These are phyloP conservation scores for Dactylellina cionopaga DNA, from an alignment of 2,329 filamentous ascomycete species.

Conservation along the genomic window DNA sequence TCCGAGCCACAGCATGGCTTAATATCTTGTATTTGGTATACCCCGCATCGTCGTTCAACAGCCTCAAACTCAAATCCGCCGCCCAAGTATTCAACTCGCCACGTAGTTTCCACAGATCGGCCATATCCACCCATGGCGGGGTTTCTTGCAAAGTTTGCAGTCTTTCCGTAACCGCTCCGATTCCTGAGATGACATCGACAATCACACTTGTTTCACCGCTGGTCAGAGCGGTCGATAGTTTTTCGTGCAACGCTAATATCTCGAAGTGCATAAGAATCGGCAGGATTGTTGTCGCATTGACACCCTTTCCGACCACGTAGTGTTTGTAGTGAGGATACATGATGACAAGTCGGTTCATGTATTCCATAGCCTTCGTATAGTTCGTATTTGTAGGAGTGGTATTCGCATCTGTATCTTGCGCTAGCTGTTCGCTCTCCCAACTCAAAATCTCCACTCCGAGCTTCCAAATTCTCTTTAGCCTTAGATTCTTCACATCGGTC, in stretches of 20 bases:
- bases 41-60: slow-evolving; percentile 25
- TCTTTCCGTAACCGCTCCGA: slow-evolving; percentile 51
- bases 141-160: slow-evolving; percentile 54
- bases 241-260: slow-evolving; percentile 41
- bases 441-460: slow-evolving; percentile 55
- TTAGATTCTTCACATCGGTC: slow-evolving; percentile 28
- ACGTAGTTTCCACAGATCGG: slow-evolving; percentile 53
- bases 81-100: slow-evolving; percentile 56
- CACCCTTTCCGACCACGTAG: slow-evolving; percentile 39
- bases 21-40: slow-evolving; percentile 24
- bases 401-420: background rate
- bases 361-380: slow-evolving; percentile 53
- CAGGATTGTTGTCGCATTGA: slow-evolving; percentile 49
- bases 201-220: slow-evolving; percentile 9
- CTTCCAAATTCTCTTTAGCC: slow-evolving; percentile 54
- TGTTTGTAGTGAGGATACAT: slow-evolving; percentile 55
- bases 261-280: slow-evolving; percentile 51
- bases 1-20: slow-evolving; percentile 31
- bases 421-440: slow-evolving; percentile 12
- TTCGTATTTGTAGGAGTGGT: background rate
- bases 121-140: slow-evolving; percentile 55
- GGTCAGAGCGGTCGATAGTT: slow-evolving; percentile 14
- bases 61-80: slow-evolving; percentile 49
- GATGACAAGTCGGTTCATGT: slow-evolving; percentile 54
- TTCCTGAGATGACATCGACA: slow-evolving; percentile 28